Conservation (phyloP, 1,284 basidiomycete genomes). For the Bondarzewia mesenterica region DNA sequence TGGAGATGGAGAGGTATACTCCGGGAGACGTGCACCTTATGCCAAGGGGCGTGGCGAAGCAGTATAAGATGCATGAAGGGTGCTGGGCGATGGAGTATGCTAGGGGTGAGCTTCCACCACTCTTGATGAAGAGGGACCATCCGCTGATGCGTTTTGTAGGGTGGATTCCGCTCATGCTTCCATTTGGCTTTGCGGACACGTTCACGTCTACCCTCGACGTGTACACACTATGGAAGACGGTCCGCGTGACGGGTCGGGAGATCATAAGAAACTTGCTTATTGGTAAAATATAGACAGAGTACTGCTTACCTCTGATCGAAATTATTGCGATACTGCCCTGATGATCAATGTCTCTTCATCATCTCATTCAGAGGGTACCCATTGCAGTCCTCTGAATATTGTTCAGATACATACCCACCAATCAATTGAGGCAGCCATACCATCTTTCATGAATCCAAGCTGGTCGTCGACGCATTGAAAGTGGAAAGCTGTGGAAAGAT, state of each 20-base stretch:
- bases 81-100: conserved; percentile 96
- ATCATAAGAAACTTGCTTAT: conserved; percentile 77
- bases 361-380: too few species aligned
- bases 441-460: too few species aligned
- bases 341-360: too few species aligned
- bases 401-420: too few species aligned
- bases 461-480: too few species aligned
- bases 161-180: conserved; percentile 88
- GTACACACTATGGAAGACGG: conserved; percentile 76
- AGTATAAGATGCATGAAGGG: conserved; percentile 95
- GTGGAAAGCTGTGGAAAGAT: too few species aligned
- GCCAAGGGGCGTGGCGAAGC: conserved; percentile 79
- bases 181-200: conserved; percentile 87
- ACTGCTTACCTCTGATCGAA: too few species aligned
- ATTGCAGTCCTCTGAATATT: too few species aligned
- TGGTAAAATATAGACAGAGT: conserved; percentile 80
- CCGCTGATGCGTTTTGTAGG: conserved; percentile 35
- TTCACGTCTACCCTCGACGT: conserved; percentile 87
- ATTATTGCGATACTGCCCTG: too few species aligned
- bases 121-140: background rate
- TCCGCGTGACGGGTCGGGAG: conserved; percentile 75
- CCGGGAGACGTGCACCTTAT: conserved; percentile 84
- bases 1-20: conserved; percentile 80
- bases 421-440: too few species aligned
- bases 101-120: conserved; percentile 44